phyloP scores from a whole-genome alignment of 2,329 filamentous ascomycete species.

The Penicillium sp. region DNA sequence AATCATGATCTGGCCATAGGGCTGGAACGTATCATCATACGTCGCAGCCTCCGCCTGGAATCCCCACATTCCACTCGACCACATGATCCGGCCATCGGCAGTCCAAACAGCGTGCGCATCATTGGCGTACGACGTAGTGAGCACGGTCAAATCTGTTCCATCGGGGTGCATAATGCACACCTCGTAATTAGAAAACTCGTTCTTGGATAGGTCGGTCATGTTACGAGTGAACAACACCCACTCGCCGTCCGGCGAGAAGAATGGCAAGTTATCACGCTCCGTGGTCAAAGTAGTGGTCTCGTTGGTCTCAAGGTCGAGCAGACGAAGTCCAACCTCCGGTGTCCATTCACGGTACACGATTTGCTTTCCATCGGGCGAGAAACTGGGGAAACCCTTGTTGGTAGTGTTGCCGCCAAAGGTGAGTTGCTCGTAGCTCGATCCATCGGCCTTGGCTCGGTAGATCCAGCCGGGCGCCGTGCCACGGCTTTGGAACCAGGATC shows the following conservation, averaged over 20 bases:
- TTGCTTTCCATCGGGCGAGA: constrained; percentile 37
- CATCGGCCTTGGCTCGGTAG: constrained; percentile 26
- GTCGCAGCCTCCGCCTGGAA: constrained; percentile 44
- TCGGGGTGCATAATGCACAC: constrained; percentile 46
- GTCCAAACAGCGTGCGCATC: constrained; percentile 49
- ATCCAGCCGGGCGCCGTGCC: constrained; percentile 24
- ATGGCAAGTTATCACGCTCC: constrained; percentile 18
- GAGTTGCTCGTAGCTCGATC: constrained; percentile 24
- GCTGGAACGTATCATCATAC: constrained; percentile 48
- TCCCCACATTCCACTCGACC: constrained; percentile 44
- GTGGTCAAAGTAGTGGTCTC: constrained; percentile 11
- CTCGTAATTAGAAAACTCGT: constrained; percentile 31
- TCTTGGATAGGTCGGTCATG: constrained; percentile 1
- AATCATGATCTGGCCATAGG: constrained; percentile 46
- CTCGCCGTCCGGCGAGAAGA: constrained; percentile 18
- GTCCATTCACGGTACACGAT: constrained; percentile 17
- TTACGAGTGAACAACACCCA: constrained; percentile 23
- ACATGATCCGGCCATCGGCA: constrained; percentile 44
- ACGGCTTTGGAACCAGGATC: constrained; percentile 43
- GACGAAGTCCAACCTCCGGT: constrained; percentile 8
- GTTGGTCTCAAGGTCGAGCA: constrained; percentile 15
- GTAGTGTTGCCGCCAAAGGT: constrained; percentile 19
- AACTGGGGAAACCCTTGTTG: constrained; percentile 45
- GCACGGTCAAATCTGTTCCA: constrained; percentile 35
- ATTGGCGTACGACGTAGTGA: constrained; percentile 24